Evolutionary conservation across 2,329 filamentous ascomycete genomes (phyloP).

Genomic region (Sarocladium brachiariae): DNA sequence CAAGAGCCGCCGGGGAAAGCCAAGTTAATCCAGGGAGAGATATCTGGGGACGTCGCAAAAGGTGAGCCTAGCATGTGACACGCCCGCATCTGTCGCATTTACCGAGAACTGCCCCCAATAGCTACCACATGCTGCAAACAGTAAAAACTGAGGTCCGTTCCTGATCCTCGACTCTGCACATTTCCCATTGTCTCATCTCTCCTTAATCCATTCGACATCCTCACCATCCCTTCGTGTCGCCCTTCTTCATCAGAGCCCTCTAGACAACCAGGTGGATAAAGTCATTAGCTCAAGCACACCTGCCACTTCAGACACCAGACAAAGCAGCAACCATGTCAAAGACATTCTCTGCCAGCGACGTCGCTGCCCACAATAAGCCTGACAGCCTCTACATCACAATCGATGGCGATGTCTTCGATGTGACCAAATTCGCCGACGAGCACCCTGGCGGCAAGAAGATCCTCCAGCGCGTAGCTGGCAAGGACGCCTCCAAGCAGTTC

Average conservation of each 20-base stretch:
- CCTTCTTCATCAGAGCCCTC: neutral
- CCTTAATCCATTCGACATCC: neutral
- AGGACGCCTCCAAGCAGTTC: conserved; percentile 61
- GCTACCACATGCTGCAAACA: neutral
- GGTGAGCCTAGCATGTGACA: neutral
- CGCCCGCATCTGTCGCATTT: neutral
- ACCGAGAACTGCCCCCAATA: neutral
- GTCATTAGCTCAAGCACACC: too few relatives aligned
- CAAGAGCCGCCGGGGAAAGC: conserved; percentile 1
- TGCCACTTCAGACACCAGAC: neutral
- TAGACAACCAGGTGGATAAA: too few relatives aligned
- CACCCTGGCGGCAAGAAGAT: conserved; percentile 70
- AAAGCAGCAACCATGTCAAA: conserved; percentile 63
- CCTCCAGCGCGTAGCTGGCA: conserved; percentile 55
- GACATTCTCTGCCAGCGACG: conserved; percentile 75
- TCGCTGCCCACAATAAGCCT: conserved; percentile 84
- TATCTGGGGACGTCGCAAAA: neutral
- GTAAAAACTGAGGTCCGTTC: neutral
- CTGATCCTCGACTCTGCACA: neutral
- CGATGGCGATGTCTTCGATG: conserved; percentile 91
- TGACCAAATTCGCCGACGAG: conserved; percentile 82
- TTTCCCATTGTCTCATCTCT: neutral
- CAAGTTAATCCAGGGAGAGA: neutral
- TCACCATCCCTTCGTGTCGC: neutral
- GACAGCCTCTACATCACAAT: conserved; percentile 84